A percentile compares a stretch with the other conserved stretches of the same genome.
phyloP scores from a whole-genome alignment of 2,329 filamentous ascomycete species.

The Alternaria arborescens region DNA sequence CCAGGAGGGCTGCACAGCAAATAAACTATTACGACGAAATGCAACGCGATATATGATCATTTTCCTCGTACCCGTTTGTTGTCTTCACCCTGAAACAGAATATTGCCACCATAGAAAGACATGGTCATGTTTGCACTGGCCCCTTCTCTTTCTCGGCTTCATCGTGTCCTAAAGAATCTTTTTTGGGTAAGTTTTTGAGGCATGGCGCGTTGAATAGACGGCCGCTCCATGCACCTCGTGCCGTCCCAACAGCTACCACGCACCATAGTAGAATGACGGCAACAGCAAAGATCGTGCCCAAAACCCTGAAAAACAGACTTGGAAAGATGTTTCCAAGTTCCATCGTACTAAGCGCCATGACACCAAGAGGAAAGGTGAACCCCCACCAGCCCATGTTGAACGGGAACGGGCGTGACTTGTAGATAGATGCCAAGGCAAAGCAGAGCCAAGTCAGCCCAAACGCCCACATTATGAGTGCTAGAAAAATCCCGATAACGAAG shows the following conservation, averaged over 20 bases:
- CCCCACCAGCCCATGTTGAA: conserved; percentile 73
- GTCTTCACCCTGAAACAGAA: not conserved
- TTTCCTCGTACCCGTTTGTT: not conserved
- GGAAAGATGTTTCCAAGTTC: conserved; percentile 62
- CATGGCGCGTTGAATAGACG: conserved; percentile 65
- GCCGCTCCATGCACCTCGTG: conserved; percentile 58
- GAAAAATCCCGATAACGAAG: conserved; percentile 65
- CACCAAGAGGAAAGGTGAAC: conserved; percentile 67
- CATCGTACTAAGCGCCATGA: conserved; percentile 61
- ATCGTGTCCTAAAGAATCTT: conserved; percentile 20
- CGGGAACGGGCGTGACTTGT: conserved; percentile 56
- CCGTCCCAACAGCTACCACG: conserved; percentile 61
- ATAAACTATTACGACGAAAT: not conserved
- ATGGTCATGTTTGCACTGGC: not conserved
- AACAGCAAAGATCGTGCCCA: conserved; percentile 64
- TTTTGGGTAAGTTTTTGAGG: conserved; percentile 49
- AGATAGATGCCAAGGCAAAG: conserved; percentile 61
- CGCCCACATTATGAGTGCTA: conserved; percentile 65
- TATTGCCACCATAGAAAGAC: not conserved
- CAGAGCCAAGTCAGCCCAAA: conserved; percentile 65
- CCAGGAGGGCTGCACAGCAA: not conserved
- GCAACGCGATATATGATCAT: not conserved
- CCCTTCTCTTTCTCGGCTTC: conserved; percentile 30
- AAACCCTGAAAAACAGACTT: conserved; percentile 63
- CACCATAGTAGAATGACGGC: conserved; percentile 65